Evolutionary conservation across 176 grass and related monocot species (phyloP).

Genomic region (Secale cereale): DNA sequence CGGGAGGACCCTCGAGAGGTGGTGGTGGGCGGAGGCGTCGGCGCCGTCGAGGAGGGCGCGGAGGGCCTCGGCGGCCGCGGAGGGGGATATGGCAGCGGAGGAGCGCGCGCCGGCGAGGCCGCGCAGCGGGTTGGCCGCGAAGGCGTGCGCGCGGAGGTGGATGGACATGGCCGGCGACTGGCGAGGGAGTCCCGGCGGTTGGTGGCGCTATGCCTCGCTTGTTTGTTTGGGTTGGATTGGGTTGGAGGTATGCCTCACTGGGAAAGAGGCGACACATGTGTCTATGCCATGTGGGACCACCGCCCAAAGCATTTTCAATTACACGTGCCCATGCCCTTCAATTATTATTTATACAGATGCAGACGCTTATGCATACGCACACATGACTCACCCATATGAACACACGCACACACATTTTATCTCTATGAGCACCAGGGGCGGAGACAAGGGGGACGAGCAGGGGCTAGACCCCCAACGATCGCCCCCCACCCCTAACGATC

Average conservation of each 20-base stretch:
- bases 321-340: no score
- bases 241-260: neutral
- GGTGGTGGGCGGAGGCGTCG: constrained; percentile 8
- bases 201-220: neutral
- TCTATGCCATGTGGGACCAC: neutral
- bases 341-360: no score
- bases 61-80: constrained; percentile 45
- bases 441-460: no score
- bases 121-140: constrained; percentile 74
- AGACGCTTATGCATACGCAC: no score
- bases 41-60: constrained; percentile 40
- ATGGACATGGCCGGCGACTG: no score
- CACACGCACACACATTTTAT: no score
- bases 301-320: no score
- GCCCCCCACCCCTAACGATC: no score
- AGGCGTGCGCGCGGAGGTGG: constrained; percentile 37
- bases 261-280: neutral
- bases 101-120: constrained; percentile 27
- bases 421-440: no score
- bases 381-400: no score
- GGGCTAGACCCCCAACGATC: no score
- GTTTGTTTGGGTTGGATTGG: neutral
- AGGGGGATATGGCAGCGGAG: constrained; percentile 19
- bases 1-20: constrained; percentile 56
- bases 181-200: constrained; percentile 1